Base-by-base conservation (phyloP, 768 basidiomycete species). In the Calocybe gangraenosa region DNA sequence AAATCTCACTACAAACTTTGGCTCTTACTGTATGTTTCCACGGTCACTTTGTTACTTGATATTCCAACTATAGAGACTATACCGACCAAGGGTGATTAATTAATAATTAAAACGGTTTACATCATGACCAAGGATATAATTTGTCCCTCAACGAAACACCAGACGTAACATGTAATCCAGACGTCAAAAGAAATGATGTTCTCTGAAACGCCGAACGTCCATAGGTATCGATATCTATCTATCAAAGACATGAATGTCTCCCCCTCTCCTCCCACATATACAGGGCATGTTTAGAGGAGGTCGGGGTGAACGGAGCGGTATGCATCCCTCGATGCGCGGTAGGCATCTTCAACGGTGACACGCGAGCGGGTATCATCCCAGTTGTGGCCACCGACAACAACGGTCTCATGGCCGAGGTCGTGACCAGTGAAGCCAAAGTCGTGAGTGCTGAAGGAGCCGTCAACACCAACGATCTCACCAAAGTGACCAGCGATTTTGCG, bases 341-440 rank as follows among this genome's bases (percentile, higher is more conserved):
- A 68, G 11, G 69, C 69, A 46, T 58, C 54, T 36, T 59, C 57
- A 48, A 71, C 69, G 23, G 62, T 58, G 17, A 34, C 36, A 37
- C 46, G 63, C 17, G 58, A 61, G 37, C 17, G 39, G 31, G 36
- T 33, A 23, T 62, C 57, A 37, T 62, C 49, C 72, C 73, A 76
- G 67, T 74, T 74, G 58, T 54, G 54, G 48, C 69, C 70, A 9
- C 46, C 40, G 30, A 66, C 58, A 44, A 67, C 50, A 37, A 73
- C 62, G 34, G 63, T 68, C 48, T 66, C 61, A 40, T 48, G 52
- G 21, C 74, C 73, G 40, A 72, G 57, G 46, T 67, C 62, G 44
- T 42, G 46, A 28, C 71, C 71, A 19, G 49, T 55, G 68, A 75
- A 75, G 43, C 66, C 64, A 46, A 68, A 64, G 56, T 71, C 64